Evolutionary conservation across 352 stramenopile species (phyloP), one percentile per base, ranked within the genome.

Genomic region (Globisporangium takayamanum): DNA sequence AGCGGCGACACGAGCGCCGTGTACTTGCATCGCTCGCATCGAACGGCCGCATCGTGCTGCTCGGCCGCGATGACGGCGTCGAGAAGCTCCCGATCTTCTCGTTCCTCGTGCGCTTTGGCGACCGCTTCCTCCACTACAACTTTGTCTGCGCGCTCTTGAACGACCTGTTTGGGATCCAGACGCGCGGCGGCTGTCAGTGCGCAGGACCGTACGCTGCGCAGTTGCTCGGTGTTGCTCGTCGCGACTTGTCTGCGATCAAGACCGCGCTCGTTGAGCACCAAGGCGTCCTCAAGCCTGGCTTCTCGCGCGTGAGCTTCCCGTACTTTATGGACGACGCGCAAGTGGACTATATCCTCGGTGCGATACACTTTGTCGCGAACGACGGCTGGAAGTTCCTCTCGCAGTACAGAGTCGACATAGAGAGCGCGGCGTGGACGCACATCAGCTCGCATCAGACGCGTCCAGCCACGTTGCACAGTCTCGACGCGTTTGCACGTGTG

Each of bases 161-260:
- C 66, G 97, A 99, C 74, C 63, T 99, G 5, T 99, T 99, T 70
- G 97, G 97, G 4, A 88, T 99, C 25, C 97, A 80, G 45, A 73
- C 66, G 5, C 61, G 73, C 20, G 73, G 73, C 20, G 73, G 70
- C 1, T 76, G 69, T 95, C 86, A 86, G 65, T 64, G 78, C 89
- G 94, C 96, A 15, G 96, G 96, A n/a, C 95, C 94, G 0, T 99
- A 98, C 61, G 93, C 83, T 2, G 86, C 96, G 54, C 70, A 74
- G 1, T 62, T 99, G 42, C 80, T 99, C 1, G 96, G 96, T 22
- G 22, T 22, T 22, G 22, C 22, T 22, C 22, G 22, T 99, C 14
- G 98, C 66, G 97, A 99, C 74, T 62, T 99, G 3, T 99, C 99
- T 70, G 97, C 96, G 4, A 88, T 99, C 25, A 96, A 97, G 62